These are phyloP conservation scores for Vigna mungo DNA, from an alignment of 306 rosid genomes.

Conservation along the genomic window DNA sequence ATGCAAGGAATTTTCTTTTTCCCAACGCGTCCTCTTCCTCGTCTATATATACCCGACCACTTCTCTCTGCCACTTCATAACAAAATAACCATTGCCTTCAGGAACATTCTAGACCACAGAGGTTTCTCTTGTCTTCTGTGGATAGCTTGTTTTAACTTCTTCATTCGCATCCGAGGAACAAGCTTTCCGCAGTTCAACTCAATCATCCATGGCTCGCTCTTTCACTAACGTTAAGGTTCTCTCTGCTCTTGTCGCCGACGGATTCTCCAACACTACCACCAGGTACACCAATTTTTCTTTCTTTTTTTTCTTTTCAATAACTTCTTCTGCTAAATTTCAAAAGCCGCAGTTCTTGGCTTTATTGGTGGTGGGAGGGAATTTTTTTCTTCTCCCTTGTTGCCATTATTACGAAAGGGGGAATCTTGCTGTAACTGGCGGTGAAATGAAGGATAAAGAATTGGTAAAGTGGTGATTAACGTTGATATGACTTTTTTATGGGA, in stretches of 20 bases:
- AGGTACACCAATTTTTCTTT: conserved; percentile 50
- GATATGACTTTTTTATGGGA: neutral
- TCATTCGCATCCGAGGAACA: neutral
- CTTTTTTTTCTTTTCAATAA: neutral
- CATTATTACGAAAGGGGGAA: neutral
- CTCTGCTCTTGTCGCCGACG: conserved; percentile 56
- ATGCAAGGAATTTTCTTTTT: neutral
- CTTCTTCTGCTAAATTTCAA: neutral
- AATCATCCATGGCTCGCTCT: conserved; percentile 77
- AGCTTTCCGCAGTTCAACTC: neutral
- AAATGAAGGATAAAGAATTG: neutral
- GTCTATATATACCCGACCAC: conserved; percentile 28
- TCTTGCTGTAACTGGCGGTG: neutral
- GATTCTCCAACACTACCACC: conserved; percentile 47
- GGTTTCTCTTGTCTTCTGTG: conserved; percentile 8
- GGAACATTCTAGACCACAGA: conserved; percentile 4
- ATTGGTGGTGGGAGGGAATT: neutral
- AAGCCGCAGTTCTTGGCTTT: neutral
- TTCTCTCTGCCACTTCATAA: neutral
- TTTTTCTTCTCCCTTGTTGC: neutral
- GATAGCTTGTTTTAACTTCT: neutral
- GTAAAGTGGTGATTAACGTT: neutral
- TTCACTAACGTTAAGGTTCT: conserved; percentile 68
- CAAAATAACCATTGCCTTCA: neutral
- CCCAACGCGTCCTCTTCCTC: neutral